phyloP scores from a whole-genome alignment of 805 yeast species.

The Schwanniomyces yamadae region DNA sequence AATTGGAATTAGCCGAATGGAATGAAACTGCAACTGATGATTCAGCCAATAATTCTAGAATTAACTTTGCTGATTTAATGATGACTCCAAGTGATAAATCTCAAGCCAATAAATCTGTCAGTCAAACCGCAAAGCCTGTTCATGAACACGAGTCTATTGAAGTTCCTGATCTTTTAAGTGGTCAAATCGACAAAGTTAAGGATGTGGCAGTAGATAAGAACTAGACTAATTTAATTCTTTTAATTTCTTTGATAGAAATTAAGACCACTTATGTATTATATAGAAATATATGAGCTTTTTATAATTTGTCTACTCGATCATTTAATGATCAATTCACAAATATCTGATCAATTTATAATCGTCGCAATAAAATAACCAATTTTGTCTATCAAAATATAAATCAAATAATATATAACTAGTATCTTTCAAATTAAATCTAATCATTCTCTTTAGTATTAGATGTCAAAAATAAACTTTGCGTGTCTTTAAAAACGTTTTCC shows the following conservation, averaged over 20 bases:
- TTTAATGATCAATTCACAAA: background rate
- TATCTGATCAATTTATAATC: background rate
- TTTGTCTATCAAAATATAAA: too few relatives aligned
- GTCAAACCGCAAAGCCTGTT: constrained; percentile 12
- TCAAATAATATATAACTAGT: too few relatives aligned
- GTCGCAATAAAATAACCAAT: too few relatives aligned
- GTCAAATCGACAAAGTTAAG: constrained; percentile 38
- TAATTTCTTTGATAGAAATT: too few relatives aligned
- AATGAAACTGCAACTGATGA: constrained; percentile 48
- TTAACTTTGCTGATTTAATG: constrained; percentile 45
- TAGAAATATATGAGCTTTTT: background rate
- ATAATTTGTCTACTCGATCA: background rate
- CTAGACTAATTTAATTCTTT: background rate
- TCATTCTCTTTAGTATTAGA: background rate
- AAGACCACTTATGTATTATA: too few relatives aligned
- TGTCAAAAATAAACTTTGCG: constrained; percentile 1
- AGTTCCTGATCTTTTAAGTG: constrained; percentile 50
- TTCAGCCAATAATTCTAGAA: constrained; percentile 25
- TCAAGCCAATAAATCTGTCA: constrained; percentile 13
- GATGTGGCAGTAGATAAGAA: constrained; percentile 24
- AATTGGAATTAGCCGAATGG: constrained; percentile 72
- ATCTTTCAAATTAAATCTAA: too few relatives aligned
- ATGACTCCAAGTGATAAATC: constrained; percentile 42
- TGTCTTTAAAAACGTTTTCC: constrained; percentile 4
- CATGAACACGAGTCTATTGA: constrained; percentile 47